Conservation (phyloP, 805 yeast species). For the Ascoidea rubescens region DNA sequence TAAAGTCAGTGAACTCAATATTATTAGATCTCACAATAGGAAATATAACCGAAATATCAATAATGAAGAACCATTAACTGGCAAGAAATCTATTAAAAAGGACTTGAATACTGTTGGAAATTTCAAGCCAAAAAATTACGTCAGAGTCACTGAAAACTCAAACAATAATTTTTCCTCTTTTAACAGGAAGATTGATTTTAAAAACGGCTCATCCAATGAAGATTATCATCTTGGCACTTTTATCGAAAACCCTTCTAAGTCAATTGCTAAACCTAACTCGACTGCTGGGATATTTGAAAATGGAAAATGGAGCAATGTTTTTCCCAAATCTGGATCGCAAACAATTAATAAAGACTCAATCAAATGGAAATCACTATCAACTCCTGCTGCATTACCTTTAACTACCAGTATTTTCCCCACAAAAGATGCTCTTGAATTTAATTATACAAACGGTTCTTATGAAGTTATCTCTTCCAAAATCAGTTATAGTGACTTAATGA, state of each 20-base stretch:
- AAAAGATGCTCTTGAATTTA: slow-evolving; percentile 34
- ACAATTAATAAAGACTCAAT: slow-evolving; percentile 42
- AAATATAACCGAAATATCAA: background rate
- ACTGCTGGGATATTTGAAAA: slow-evolving; percentile 41
- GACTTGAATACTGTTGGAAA: too few relatives aligned
- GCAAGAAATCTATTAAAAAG: background rate
- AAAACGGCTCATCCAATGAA: too few relatives aligned
- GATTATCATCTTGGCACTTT: slow-evolving; percentile 31
- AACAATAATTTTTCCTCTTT: too few relatives aligned
- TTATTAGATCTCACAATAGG: background rate
- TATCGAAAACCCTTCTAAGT: slow-evolving; percentile 66
- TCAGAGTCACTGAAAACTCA: too few relatives aligned
- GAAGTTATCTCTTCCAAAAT: slow-evolving; percentile 22
- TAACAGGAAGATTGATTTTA: too few relatives aligned
- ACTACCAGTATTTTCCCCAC: slow-evolving; percentile 71
- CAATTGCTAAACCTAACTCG: slow-evolving; percentile 27
- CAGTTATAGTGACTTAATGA: slow-evolving; percentile 48
- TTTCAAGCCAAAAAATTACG: too few relatives aligned
- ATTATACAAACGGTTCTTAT: slow-evolving; percentile 3
- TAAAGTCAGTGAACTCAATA: background rate
- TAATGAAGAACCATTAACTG: background rate
- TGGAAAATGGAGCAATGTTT: slow-evolving; percentile 87
- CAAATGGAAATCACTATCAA: slow-evolving; percentile 85
- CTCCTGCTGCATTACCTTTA: slow-evolving; percentile 88
- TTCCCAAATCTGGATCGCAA: slow-evolving; percentile 40